Evolutionary conservation across 192 early-diverging fungal species (phyloP).

Genomic region (Coemansia sp.): DNA sequence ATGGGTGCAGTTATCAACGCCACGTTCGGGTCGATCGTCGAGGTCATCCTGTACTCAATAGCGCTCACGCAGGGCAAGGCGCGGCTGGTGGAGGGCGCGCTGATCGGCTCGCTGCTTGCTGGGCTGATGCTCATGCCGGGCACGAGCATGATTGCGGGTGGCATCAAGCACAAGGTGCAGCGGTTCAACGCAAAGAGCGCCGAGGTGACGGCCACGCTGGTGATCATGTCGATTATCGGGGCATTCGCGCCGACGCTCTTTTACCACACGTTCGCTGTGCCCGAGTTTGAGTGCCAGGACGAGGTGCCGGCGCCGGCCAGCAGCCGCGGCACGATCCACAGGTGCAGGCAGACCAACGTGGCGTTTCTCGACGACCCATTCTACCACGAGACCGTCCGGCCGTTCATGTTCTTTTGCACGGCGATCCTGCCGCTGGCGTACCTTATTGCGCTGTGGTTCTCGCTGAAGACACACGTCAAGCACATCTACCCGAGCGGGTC

Average conservation of each 20-base stretch:
- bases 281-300: constrained; percentile 55
- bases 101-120: constrained; percentile 91
- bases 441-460: constrained; percentile 89
- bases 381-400: constrained; percentile 76
- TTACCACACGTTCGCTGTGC: constrained; percentile 85
- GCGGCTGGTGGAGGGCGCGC: constrained; percentile 83
- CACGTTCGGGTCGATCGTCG: constrained; percentile 96
- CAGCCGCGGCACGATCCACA: constrained; percentile 49
- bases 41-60: constrained; percentile 92
- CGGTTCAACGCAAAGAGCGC: constrained; percentile 95
- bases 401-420: constrained; percentile 88
- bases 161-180: constrained; percentile 89
- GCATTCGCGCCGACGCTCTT: constrained; percentile 94
- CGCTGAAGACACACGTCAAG: constrained; percentile 88
- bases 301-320: constrained; percentile 9
- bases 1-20: constrained; percentile 97
- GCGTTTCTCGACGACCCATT: constrained; percentile 79
- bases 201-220: constrained; percentile 93
- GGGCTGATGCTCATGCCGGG: constrained; percentile 93
- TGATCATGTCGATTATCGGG: constrained; percentile 93
- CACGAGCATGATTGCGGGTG: constrained; percentile 93
- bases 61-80: constrained; percentile 89
- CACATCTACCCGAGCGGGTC: constrained; percentile 64
- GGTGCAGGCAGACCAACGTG: constrained; percentile 65
- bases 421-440: constrained; percentile 79